Percentiles rank a stretch among this genome's conserved stretches.
These are phyloP conservation scores for Tricholoma furcatifolium DNA, from an alignment of 768 basidiomycete genomes.

Conservation along the genomic window DNA sequence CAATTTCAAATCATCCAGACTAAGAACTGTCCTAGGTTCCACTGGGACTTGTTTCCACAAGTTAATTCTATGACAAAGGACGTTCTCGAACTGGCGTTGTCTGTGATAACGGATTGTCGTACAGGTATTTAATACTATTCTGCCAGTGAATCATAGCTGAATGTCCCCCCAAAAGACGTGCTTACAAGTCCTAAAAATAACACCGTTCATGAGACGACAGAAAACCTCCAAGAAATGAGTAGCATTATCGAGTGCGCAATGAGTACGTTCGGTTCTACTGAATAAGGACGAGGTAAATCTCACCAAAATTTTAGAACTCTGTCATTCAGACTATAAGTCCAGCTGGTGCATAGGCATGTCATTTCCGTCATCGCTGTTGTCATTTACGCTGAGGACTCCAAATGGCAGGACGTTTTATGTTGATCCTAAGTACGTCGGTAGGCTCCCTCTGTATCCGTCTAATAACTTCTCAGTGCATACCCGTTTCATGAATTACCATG, in stretches of 20 bases:
- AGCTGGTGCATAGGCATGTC: conserved; percentile 8
- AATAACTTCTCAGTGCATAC: conserved; percentile 5
- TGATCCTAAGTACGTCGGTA: not conserved
- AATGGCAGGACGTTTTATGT: conserved; percentile 15
- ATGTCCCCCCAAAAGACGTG: not conserved
- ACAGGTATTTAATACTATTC: not conserved
- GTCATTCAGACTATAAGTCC: not conserved
- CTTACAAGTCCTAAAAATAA: not conserved
- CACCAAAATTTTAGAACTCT: not conserved
- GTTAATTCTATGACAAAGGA: not conserved
- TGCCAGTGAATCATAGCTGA: not conserved
- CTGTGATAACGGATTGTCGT: conserved; percentile 3
- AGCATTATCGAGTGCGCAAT: conserved; percentile 2
- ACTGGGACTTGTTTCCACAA: conserved; percentile 10
- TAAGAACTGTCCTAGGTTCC: not conserved
- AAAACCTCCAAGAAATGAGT: conserved; percentile 2
- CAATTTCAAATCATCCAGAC: too few relatives aligned
- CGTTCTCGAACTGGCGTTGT: not conserved
- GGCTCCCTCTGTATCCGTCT: not conserved
- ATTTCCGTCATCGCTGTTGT: too few relatives aligned
- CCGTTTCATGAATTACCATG: conserved; percentile 40
- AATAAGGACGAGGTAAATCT: not conserved
- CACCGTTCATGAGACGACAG: conserved; percentile 1
- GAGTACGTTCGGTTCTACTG: not conserved
- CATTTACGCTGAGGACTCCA: not conserved